Conservation (phyloP, 352 stramenopile species). For the Globisporangium camurandrum region DNA sequence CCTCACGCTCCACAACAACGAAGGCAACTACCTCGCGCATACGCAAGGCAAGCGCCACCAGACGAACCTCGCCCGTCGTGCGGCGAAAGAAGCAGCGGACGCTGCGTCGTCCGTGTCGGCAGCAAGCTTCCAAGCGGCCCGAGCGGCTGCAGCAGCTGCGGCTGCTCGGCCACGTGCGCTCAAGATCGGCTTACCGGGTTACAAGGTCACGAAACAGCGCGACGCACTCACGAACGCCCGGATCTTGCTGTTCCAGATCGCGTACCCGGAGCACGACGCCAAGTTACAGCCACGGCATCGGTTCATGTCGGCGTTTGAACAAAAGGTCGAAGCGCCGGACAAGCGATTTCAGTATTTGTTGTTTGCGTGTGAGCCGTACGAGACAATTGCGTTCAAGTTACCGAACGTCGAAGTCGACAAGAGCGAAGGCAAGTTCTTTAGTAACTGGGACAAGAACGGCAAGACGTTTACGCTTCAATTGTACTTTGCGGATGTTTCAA, state of each 20-base stretch:
- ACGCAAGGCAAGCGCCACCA: slow-evolving; percentile 99
- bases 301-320: slow-evolving; percentile 99
- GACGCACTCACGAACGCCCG: slow-evolving; percentile 79
- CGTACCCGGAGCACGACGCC: slow-evolving; percentile 94
- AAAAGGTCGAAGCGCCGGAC: slow-evolving; percentile 96
- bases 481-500: slow-evolving; percentile 54
- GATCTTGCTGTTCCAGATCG: slow-evolving; percentile 91
- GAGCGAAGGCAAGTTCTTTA: slow-evolving; percentile 93
- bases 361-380: slow-evolving; percentile 98
- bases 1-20: slow-evolving; percentile 98
- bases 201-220: slow-evolving; percentile 95
- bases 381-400: slow-evolving; percentile 99
- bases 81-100: slow-evolving; percentile 73
- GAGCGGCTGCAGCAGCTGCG: slow-evolving; percentile 30
- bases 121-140: slow-evolving; percentile 33
- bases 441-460: slow-evolving; percentile 94
- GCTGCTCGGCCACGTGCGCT: slow-evolving; percentile 68
- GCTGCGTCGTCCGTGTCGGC: slow-evolving; percentile 37
- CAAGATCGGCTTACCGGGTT: slow-evolving; percentile 95
- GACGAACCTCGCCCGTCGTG: slow-evolving; percentile 91
- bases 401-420: slow-evolving; percentile 95
- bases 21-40: slow-evolving; percentile 99
- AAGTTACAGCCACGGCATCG: slow-evolving; percentile 94
- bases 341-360: slow-evolving; percentile 95
- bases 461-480: slow-evolving; percentile 95